These are phyloP conservation scores for Exophiala mesophila DNA, from an alignment of 2,329 filamentous ascomycete species.

Conservation along the genomic window DNA sequence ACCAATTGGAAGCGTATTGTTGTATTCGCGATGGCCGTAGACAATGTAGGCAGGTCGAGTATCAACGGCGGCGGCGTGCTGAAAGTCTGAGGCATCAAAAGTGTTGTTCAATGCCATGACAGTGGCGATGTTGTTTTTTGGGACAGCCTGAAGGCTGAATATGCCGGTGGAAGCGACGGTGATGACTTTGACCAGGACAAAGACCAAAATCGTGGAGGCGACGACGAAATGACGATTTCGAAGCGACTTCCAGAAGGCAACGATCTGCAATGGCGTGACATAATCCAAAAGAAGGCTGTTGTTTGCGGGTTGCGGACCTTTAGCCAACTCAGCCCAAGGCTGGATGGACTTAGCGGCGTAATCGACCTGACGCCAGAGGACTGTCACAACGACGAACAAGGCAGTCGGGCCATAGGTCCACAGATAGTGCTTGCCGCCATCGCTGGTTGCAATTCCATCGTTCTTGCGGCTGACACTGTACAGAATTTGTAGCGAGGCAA, in stretches of 20 bases:
- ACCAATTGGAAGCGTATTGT: constrained; percentile 15
- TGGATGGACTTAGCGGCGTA: constrained; percentile 22
- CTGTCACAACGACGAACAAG: constrained; percentile 17
- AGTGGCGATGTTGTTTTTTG: constrained; percentile 5
- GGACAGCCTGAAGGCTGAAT: constrained; percentile 14
- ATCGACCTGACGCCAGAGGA: constrained; percentile 22
- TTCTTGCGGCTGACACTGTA: constrained; percentile 16
- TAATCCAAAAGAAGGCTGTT: constrained; percentile 22
- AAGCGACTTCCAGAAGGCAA: constrained; percentile 17
- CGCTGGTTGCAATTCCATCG: constrained; percentile 14
- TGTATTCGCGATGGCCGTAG: constrained; percentile 14
- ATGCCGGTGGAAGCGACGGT: constrained; percentile 19
- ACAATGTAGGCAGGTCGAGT: constrained; percentile 16
- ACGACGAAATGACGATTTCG: constrained; percentile 14
- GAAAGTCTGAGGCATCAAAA: constrained; percentile 16
- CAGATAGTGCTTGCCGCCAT: constrained; percentile 16
- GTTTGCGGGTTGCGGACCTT: constrained; percentile 14
- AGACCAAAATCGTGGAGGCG: constrained; percentile 12
- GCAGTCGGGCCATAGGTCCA: constrained; percentile 22
- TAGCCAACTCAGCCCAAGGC: constrained; percentile 22
- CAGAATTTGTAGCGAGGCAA: constrained; percentile 14
- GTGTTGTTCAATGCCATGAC: constrained; percentile 14
- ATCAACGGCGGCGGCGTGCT: constrained; percentile 12
- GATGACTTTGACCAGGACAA: constrained; percentile 19
- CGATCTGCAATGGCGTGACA: constrained; percentile 18